A percentile compares a stretch with the other conserved stretches of the same genome.
Evolutionary conservation across 1,284 basidiomycete genomes (phyloP).

Genomic region (Butyriboletus appendiculatus): DNA sequence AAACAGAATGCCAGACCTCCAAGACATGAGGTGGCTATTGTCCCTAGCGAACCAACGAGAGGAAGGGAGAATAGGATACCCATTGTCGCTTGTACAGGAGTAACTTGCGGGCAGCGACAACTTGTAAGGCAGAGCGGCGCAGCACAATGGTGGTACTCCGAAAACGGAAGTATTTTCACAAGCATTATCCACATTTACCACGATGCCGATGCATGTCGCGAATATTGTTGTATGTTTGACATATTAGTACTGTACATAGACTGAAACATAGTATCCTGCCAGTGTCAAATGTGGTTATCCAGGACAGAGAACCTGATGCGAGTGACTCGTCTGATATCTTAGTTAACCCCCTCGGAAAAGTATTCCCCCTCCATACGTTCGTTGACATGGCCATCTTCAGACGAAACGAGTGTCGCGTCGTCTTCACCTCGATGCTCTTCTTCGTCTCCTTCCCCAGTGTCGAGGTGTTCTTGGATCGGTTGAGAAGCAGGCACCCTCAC

Average conservation of each 20-base stretch:
- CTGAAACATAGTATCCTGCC: background rate
- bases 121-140: too few species aligned
- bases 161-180: slow-evolving; percentile 7
- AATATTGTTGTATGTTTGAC: too few species aligned
- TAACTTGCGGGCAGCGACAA: background rate
- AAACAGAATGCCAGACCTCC: slow-evolving; percentile 82
- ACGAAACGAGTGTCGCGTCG: slow-evolving; percentile 18
- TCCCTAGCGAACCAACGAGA: slow-evolving; percentile 74
- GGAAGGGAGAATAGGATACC: slow-evolving; percentile 87
- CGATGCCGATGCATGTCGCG: too few species aligned
- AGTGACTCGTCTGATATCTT: background rate
- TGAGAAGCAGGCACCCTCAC: background rate
- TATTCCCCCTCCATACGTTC: slow-evolving; percentile 2
- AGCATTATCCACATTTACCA: too few species aligned
- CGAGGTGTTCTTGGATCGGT: background rate
- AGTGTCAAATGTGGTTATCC: background rate
- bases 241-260: background rate
- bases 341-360: slow-evolving; percentile 2
- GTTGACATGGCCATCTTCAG: slow-evolving; percentile 9
- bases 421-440: slow-evolving; percentile 11
- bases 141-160: background rate
- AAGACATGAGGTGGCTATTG: slow-evolving; percentile 78
- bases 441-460: background rate
- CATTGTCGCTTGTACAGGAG: slow-evolving; percentile 43
- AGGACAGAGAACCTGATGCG: background rate